Base-by-base conservation (phyloP, 768 basidiomycete genomes). In the Leccinum obscurum region DNA sequence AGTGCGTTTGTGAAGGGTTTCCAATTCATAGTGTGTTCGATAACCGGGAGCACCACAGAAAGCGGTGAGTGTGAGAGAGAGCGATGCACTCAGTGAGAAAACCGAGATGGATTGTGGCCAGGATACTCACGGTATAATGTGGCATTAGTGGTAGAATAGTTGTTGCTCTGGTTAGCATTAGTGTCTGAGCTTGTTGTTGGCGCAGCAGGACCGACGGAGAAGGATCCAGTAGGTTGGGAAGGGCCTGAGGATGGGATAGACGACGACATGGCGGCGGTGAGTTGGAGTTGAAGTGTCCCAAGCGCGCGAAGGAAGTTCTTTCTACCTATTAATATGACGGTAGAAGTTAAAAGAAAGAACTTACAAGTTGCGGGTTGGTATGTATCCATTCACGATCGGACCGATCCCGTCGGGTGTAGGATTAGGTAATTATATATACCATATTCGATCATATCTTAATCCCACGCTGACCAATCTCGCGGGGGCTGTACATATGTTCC, bases 41-140 rank as follows among this genome's bases (percentile, higher is more conserved):
- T 44, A 26, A 32, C 39, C 26, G 22, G 22, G 53, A 28, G 20
- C 17, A 44, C 10, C 52, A 32, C 3, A 54, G 35, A 53, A 35
- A 55, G 11, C 30, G 35, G 58, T 35, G 17, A 60, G 24, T 49
- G 61, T 60, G 68, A 48, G 63, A 61, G 59, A 49, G 55, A 13
- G 44, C 6, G 24, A 55, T 56, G 24, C 35, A 57, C 55, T 60
- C 32, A 62, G 70, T 64, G 58, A 62, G 71, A 68, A 56, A 70
- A 57, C 41, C 26, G 50, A 52, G 48, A 7, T 30, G 34, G 48
- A 44, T n/a, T 32, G 35, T n/a, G 24, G 44, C 39, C 34, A 37
- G 52, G 22, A 26, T 51, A 61, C 72, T 75, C 62, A 73, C 72
- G 54, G 54, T 73, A 73, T 55, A 73, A 32, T 20, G 66, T 64